phyloP scores from a whole-genome alignment of 257 asterid species.

The Knoxia roxburghii region DNA sequence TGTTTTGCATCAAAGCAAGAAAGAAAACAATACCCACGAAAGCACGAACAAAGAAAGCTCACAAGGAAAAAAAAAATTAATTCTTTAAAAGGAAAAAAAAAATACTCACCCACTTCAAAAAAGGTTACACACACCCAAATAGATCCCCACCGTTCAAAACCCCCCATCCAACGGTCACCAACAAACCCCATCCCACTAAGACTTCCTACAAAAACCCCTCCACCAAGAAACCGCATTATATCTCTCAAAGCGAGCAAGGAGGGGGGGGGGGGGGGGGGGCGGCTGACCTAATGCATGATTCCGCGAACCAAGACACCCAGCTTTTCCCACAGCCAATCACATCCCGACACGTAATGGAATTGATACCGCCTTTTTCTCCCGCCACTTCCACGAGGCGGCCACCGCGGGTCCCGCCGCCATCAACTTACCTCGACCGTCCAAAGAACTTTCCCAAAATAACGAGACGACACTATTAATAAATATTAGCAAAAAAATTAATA shows the following conservation, averaged over 20 bases:
- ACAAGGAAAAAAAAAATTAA: too few relatives aligned
- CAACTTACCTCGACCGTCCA: conserved; percentile 31
- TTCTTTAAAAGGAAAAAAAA: too few relatives aligned
- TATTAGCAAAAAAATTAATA: too few relatives aligned
- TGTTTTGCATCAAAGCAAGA: not conserved
- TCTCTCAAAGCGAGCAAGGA: conserved; percentile 6
- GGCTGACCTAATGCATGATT: conserved; percentile 40
- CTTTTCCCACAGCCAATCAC: conserved; percentile 12
- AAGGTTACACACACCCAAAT: not conserved
- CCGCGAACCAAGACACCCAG: conserved; percentile 35
- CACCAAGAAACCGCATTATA: conserved; percentile 42
- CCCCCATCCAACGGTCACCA: conserved; percentile 23
- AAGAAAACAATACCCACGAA: conserved; percentile 3
- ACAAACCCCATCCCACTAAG: conserved; percentile 20
- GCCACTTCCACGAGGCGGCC: conserved; percentile 14
- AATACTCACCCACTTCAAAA: conserved; percentile 5
- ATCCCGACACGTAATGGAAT: conserved; percentile 16
- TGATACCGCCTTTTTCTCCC: conserved; percentile 10
- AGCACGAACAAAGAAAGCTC: not conserved
- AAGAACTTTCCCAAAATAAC: conserved; percentile 22
- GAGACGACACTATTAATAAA: not conserved
- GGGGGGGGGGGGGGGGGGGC: conserved; percentile 18
- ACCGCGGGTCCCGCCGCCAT: conserved; percentile 14
- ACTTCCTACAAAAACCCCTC: conserved; percentile 37
- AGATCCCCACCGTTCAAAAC: conserved; percentile 17